Base-by-base conservation (phyloP, 768 basidiomycete species). In the Boletus vermiculosoides region DNA sequence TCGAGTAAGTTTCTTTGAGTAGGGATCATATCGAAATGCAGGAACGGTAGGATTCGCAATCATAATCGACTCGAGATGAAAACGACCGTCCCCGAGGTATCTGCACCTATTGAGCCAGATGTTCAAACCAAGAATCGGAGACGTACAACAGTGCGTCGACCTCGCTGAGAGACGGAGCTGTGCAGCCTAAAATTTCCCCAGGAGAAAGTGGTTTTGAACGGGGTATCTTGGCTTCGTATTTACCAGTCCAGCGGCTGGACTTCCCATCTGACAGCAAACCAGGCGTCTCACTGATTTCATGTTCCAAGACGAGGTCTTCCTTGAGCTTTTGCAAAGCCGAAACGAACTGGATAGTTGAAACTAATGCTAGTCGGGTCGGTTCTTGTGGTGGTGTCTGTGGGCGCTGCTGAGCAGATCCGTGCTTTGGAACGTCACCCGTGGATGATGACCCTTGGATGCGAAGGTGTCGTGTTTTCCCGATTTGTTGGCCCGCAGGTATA, bases 61-160 rank as follows among this genome's bases (percentile, higher is more conserved):
- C 97, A 99, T 99, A 70, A 98, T 94, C 15, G 93, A 91, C 73
- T 99, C 97, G 18, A 98, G 82, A 70, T 98, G 97, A 77, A 99
- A 99, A 11, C 97, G 88, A 22, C 97, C 97, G 65, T 99, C 97
- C 18, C 97, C 97, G 28, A 99, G 83, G 71, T 98, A 99, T 65
- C 94, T 97, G 57, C 47, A 34, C n/a, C 18, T 53, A 20, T 37
- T 56, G 42, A 59, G 58, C 13, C n/a, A 30, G 41, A 25, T 33
- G 33, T 57, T 20, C 34, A 28, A 51, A 33, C 22, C 15, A 50
- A 15, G 30, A 57, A 45, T 41, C 22, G 28, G 15, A 36, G 6
- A 74, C 87, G 51, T 74, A 96, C 94, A 99, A 77, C n/a, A 98
- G 71, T 1, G 94, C 96, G 65, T 99, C 97, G 10, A 93, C 87